Conservation (phyloP, 306 rosid species). For the Aeschynomene evenia region DNA sequence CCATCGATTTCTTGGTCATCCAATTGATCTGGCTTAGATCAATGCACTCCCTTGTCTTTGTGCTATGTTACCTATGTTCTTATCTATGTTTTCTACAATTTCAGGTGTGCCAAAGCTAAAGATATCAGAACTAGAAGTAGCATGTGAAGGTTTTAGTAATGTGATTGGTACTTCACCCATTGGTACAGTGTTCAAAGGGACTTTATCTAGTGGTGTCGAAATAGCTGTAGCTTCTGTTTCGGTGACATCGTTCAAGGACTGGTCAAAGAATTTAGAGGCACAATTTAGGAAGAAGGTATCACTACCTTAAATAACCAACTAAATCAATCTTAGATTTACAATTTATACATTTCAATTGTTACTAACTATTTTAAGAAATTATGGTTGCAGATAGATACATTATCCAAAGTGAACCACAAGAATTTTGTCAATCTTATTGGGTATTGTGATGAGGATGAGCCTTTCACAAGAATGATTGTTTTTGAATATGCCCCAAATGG, state of each 20-base stretch:
- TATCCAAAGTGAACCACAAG: conserved; percentile 89
- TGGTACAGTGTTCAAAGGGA: conserved; percentile 87
- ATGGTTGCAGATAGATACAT: conserved; percentile 57
- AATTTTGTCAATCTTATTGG: conserved; percentile 90
- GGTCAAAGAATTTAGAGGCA: conserved; percentile 64
- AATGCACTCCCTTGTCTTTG: background rate
- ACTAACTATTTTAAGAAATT: conserved; percentile 29
- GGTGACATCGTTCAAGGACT: conserved; percentile 47
- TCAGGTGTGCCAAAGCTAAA: conserved; percentile 87
- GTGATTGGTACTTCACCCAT: conserved; percentile 69
- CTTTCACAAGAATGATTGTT: conserved; percentile 92
- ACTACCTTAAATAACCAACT: background rate
- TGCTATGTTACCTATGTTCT: background rate
- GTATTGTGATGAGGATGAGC: conserved; percentile 75
- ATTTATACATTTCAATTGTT: background rate
- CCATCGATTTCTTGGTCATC: background rate
- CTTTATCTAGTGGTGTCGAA: conserved; percentile 90
- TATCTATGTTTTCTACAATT: conserved; percentile 18
- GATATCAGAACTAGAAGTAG: conserved; percentile 71
- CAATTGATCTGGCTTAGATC: background rate
- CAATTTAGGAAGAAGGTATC: conserved; percentile 85
- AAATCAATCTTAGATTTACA: background rate
- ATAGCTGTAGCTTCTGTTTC: conserved; percentile 73
- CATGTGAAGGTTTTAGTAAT: conserved; percentile 98
- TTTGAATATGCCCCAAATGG: conserved; percentile 97